Evolutionary conservation across 768 basidiomycete species (phyloP).

Genomic region (Neoboletus subvelutipes): DNA sequence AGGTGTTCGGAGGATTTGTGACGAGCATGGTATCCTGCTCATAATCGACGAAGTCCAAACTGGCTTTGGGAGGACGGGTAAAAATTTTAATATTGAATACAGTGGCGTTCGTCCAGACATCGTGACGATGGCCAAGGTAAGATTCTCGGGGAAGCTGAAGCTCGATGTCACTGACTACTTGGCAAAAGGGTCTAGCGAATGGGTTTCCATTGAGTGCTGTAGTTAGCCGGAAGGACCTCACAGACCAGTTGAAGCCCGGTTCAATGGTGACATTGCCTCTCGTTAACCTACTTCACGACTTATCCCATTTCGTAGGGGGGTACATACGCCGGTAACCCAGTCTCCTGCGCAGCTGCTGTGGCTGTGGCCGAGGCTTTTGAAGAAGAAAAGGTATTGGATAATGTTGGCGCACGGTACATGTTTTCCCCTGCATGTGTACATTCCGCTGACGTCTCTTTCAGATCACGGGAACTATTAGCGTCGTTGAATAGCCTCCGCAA

Average conservation of each 20-base stretch:
- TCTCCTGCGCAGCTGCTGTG: slow-evolving; percentile 87
- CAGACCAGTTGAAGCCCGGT: slow-evolving; percentile 76
- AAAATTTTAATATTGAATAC: slow-evolving; percentile 78
- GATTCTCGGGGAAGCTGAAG: background rate
- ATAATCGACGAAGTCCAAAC: slow-evolving; percentile 88
- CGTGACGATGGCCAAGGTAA: slow-evolving; percentile 82
- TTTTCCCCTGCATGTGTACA: background rate
- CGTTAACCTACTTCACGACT: background rate
- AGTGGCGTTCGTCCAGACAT: slow-evolving; percentile 88
- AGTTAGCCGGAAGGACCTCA: slow-evolving; percentile 75
- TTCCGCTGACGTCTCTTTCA: slow-evolving; percentile 26
- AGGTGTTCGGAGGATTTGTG: slow-evolving; percentile 82
- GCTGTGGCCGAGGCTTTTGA: slow-evolving; percentile 77
- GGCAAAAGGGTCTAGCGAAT: slow-evolving; percentile 70
- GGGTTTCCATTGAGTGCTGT: slow-evolving; percentile 93
- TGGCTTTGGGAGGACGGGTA: slow-evolving; percentile 88
- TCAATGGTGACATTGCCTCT: slow-evolving; percentile 54
- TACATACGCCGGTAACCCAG: slow-evolving; percentile 90
- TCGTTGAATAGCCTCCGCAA: slow-evolving; percentile 56
- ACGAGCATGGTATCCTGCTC: slow-evolving; percentile 80
- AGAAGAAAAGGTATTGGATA: slow-evolving; percentile 79
- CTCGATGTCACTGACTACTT: slow-evolving; percentile 7
- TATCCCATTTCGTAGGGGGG: slow-evolving; percentile 54
- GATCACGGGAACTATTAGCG: slow-evolving; percentile 70
- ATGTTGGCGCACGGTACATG: slow-evolving; percentile 67